Evolutionary conservation across 768 basidiomycete genomes (phyloP).

Genomic region (Coprinopsis strossmayeri): DNA sequence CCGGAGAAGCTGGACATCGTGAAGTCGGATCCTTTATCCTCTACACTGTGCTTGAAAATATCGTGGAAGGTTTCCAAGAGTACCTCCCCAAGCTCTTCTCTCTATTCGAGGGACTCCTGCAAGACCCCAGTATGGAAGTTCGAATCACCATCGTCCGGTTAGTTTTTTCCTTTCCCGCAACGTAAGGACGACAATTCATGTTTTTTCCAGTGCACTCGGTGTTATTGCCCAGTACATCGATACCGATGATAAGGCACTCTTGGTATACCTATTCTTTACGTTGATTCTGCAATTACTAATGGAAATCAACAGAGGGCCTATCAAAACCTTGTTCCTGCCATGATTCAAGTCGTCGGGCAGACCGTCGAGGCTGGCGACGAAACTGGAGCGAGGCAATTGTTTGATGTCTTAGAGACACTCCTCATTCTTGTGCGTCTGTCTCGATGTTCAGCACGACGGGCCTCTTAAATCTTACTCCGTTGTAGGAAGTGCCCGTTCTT

Average conservation of each 20-base stretch:
- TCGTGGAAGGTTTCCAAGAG: conserved; percentile 84
- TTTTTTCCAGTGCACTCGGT: conserved; percentile 64
- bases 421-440: conserved; percentile 68
- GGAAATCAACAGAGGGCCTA: conserved; percentile 59
- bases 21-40: conserved; percentile 91
- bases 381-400: conserved; percentile 76
- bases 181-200: neutral
- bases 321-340: conserved; percentile 79
- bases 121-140: conserved; percentile 83
- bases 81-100: conserved; percentile 71
- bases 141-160: conserved; percentile 84
- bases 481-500: conserved; percentile 91
- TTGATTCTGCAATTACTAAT: neutral
- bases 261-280: conserved; percentile 39
- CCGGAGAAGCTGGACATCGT: conserved; percentile 64
- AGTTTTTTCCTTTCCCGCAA: conserved; percentile 17
- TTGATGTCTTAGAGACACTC: conserved; percentile 94
- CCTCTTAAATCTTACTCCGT: conserved; percentile 8
- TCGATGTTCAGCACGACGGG: neutral
- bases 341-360: conserved; percentile 86
- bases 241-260: conserved; percentile 75
- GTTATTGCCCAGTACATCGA: conserved; percentile 93
- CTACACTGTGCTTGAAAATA: conserved; percentile 85
- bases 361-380: conserved; percentile 77
- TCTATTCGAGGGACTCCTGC: conserved; percentile 65